phyloP scores from a whole-genome alignment of 164 flowering plant species.

The Cinnamomum chago region DNA sequence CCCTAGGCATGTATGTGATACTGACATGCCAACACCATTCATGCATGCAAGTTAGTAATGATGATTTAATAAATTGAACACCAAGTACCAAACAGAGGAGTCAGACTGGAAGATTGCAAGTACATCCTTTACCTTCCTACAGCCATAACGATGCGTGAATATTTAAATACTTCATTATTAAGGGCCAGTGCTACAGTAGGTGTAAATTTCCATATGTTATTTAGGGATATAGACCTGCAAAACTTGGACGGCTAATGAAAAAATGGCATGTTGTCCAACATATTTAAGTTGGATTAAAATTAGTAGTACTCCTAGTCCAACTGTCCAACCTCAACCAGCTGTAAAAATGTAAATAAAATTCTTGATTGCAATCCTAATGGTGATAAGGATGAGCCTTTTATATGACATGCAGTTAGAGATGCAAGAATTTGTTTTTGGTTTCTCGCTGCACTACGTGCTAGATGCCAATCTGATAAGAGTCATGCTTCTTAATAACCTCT shows the following conservation, averaged over 20 bases:
- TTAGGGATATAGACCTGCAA: slow-evolving; percentile 36
- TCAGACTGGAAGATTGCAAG: slow-evolving; percentile 8
- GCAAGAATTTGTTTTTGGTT: neutral
- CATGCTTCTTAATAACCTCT: neutral
- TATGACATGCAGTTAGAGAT: neutral
- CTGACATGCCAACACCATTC: too few species aligned
- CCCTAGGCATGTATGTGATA: too few species aligned
- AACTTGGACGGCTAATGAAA: slow-evolving; percentile 27
- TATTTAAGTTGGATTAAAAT: neutral
- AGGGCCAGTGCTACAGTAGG: slow-evolving; percentile 20
- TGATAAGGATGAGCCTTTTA: slow-evolving; percentile 5
- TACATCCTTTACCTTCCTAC: slow-evolving; percentile 30
- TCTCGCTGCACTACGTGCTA: neutral
- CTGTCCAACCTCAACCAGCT: neutral
- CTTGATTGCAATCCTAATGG: neutral
- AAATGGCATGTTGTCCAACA: neutral
- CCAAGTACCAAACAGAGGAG: neutral
- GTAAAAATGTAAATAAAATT: neutral
- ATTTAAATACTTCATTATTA: slow-evolving; percentile 7
- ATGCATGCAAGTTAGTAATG: neutral
- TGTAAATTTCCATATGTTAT: slow-evolving; percentile 19
- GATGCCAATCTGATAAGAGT: neutral
- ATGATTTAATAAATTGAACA: neutral
- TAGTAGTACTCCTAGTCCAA: neutral
- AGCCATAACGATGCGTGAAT: slow-evolving; percentile 13